These are phyloP conservation scores for Diaporthe sp. DNA, from an alignment of 2,329 filamentous ascomycete species.

Conservation along the genomic window DNA sequence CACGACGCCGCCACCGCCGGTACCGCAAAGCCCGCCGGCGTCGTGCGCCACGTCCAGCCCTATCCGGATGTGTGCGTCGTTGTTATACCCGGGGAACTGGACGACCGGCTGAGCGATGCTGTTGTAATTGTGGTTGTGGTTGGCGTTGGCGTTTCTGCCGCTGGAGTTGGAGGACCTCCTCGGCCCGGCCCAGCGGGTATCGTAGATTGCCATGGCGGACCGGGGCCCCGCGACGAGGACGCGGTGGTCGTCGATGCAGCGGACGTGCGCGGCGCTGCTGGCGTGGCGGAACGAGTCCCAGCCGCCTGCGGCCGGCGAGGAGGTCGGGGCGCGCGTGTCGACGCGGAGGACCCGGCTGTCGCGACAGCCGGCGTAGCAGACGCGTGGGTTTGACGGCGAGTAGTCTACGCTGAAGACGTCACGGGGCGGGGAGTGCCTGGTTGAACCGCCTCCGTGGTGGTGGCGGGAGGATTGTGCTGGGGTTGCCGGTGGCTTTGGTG, in stretches of 20 bases:
- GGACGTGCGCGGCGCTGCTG: slow-evolving; percentile 60
- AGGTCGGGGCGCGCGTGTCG: slow-evolving; percentile 53
- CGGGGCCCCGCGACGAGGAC: slow-evolving; percentile 64
- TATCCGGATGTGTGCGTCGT: slow-evolving; percentile 57
- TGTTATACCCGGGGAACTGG: slow-evolving; percentile 60
- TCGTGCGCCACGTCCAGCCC: slow-evolving; percentile 62
- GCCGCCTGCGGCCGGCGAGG: slow-evolving; percentile 38
- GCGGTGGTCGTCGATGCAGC: slow-evolving; percentile 58
- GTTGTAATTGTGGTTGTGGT: too few species aligned
- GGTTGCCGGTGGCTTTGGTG: neutral
- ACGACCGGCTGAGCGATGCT: slow-evolving; percentile 52
- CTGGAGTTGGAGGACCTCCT: neutral
- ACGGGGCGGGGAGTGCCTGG: slow-evolving; percentile 10
- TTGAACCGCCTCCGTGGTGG: too few species aligned
- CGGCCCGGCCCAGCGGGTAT: slow-evolving; percentile 53
- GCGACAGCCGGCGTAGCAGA: slow-evolving; percentile 64
- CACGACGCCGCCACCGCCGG: slow-evolving; percentile 46
- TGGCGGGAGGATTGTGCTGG: neutral
- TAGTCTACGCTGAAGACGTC: slow-evolving; percentile 64
- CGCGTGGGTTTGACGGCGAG: slow-evolving; percentile 51
- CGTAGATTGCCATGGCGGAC: slow-evolving; percentile 65
- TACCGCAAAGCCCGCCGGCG: slow-evolving; percentile 52
- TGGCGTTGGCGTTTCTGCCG: neutral
- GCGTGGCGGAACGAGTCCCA: slow-evolving; percentile 44
- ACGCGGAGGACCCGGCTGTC: slow-evolving; percentile 56